Base-by-base conservation (phyloP, 306 rosid species). In the Dryas octopetala region DNA sequence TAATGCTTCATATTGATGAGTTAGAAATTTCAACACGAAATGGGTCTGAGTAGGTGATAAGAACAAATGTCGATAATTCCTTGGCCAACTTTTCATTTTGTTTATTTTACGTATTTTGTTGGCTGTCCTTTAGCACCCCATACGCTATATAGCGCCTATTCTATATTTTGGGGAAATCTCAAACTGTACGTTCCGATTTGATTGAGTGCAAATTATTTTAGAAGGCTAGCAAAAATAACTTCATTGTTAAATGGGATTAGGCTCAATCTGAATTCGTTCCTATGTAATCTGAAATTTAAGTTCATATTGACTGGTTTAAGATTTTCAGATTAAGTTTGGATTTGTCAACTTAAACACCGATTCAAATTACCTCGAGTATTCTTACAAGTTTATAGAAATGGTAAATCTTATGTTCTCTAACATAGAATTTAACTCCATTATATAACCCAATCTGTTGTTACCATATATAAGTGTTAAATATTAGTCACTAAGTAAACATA, bases 21-120 rank as follows among this genome's bases (percentile, higher is more conserved):
- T 43, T 11, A 46, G 52, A 43, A 43, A 10, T 17, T 71, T 43
- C 23, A 6, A 57, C 75, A 57, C 54, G 75, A 71, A 71, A 71
- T 13, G 15, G 26, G 12, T 23, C 6, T 17, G 44, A 11, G 9
- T 7, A 17, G 23, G 13, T 63, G 75, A 71, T 71, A 71, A 71
- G 66, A 71, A 43, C 75, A 68, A 14, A 55, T 41, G 50, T 55
- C 26, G 28, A 50, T 51, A 32, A 65, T 50, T 14, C 60, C 19
- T 50, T 23, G 13, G 73, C 14, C 72, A 68, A 48, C 26, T 49
- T 17, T 38, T 32, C 66, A 4, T 38, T 38, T 66, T 17, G 9
- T 66, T 26, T 14, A 4, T 4, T 15, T 49, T 6, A 6, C 12
- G 0, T 1, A 1, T 2, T 49, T 68, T 49, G 23, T 4, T 68